Percentiles rank a stretch among this genome's conserved stretches.
Conservation (phyloP, 2,329 filamentous ascomycete genomes). For the Hymenoscyphus scutula region DNA sequence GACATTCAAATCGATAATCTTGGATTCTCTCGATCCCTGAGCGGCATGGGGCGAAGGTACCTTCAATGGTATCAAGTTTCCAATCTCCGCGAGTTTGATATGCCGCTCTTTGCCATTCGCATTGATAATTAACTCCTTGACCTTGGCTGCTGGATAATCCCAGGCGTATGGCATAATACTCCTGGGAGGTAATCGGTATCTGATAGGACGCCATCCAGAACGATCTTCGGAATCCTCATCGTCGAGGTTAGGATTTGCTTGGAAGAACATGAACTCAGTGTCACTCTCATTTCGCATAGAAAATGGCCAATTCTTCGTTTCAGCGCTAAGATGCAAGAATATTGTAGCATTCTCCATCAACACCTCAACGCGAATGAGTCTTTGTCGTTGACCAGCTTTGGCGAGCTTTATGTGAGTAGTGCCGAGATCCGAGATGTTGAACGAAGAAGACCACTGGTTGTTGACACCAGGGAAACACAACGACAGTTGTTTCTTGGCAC, state of each 20-base stretch:
- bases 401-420: slow-evolving; percentile 92
- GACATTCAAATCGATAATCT: slow-evolving; percentile 95
- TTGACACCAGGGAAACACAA: slow-evolving; percentile 91
- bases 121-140: slow-evolving; percentile 84
- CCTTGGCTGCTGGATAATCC: slow-evolving; percentile 98
- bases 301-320: slow-evolving; percentile 96
- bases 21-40: slow-evolving; percentile 62
- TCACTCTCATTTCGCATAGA: slow-evolving; percentile 99
- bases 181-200: slow-evolving; percentile 85
- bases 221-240: slow-evolving; percentile 83
- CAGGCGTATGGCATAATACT: slow-evolving; percentile 99
- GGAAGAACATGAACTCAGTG: slow-evolving; percentile 93
- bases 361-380: slow-evolving; percentile 81
- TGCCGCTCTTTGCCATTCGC: slow-evolving; percentile 80
- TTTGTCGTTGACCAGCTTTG: slow-evolving; percentile 84
- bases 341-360: slow-evolving; percentile 91
- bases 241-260: slow-evolving; percentile 88
- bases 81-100: slow-evolving; percentile 93
- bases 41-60: slow-evolving; percentile 54
- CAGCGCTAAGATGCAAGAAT: slow-evolving; percentile 85
- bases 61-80: slow-evolving; percentile 93
- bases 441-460: slow-evolving; percentile 96
- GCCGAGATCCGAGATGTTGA: slow-evolving; percentile 94
- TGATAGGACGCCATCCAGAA: slow-evolving; percentile 87
- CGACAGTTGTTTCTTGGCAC: slow-evolving; percentile 81